phyloP scores from a whole-genome alignment of 148 eudicot species.

The Rhododendron molle region DNA sequence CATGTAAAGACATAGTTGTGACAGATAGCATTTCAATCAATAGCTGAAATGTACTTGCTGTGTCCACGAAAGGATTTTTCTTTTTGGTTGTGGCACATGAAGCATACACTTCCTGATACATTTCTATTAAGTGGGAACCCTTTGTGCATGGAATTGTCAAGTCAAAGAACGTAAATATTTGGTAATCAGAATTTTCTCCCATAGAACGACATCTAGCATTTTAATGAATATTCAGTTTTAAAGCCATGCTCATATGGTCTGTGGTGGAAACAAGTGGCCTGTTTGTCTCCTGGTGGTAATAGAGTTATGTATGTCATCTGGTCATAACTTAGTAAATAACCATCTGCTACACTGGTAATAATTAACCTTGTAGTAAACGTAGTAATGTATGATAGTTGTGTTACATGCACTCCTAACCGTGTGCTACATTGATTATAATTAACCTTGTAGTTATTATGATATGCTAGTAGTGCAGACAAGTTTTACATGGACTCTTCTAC shows the following conservation, averaged over 20 bases:
- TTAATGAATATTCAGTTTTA: neutral
- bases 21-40: neutral
- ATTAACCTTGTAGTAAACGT: too few relatives aligned
- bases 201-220: neutral
- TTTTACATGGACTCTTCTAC: neutral
- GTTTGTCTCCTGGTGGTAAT: neutral
- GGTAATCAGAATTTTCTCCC: neutral
- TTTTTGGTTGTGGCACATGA: neutral
- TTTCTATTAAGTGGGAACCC: neutral
- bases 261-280: neutral
- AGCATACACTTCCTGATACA: neutral
- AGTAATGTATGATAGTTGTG: too few relatives aligned
- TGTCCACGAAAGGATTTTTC: neutral
- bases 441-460: too few relatives aligned
- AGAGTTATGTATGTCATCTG: neutral
- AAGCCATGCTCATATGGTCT: neutral
- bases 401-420: too few relatives aligned
- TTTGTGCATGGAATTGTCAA: too few relatives aligned
- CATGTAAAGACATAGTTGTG: neutral
- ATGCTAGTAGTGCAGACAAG: neutral
- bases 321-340: neutral
- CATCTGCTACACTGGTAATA: too few relatives aligned
- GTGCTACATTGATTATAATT: too few relatives aligned
- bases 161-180: neutral
- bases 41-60: neutral